A percentile compares a stretch with the other conserved stretches of the same genome.
These are phyloP conservation scores for Cryomyces antarcticus DNA, from an alignment of 495 filamentous ascomycete species.

Conservation along the genomic window DNA sequence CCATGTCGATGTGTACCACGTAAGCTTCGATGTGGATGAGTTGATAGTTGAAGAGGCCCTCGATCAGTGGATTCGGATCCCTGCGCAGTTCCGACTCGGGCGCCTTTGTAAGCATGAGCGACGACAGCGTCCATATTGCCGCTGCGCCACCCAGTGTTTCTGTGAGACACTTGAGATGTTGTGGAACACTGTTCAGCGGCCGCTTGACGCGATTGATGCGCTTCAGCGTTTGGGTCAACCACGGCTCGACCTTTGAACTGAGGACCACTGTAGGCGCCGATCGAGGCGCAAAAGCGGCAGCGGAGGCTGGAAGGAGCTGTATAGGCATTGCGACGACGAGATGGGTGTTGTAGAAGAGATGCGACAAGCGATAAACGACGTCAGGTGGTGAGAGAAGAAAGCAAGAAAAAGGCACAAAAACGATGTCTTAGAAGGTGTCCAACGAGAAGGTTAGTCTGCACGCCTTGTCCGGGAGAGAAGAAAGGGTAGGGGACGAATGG, in stretches of 20 bases:
- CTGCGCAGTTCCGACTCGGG: constrained; percentile 73
- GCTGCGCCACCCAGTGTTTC: constrained; percentile 81
- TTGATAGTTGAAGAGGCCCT: constrained; percentile 85
- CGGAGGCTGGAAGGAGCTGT: constrained; percentile 81
- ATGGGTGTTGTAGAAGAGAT: constrained; percentile 18
- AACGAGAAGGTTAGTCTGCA: constrained; percentile 36
- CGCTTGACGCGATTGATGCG: constrained; percentile 95
- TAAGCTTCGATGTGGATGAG: constrained; percentile 92
- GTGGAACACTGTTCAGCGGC: constrained; percentile 89
- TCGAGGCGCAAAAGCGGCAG: constrained; percentile 87
- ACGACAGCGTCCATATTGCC: constrained; percentile 90
- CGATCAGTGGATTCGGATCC: constrained; percentile 72
- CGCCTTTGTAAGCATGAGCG: constrained; percentile 80
- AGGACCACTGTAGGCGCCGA: constrained; percentile 91
- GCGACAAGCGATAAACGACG: constrained; percentile 16
- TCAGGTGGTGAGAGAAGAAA: constrained; percentile 22
- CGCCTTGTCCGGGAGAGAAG: constrained; percentile 23
- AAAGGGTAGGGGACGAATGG: constrained; percentile 21
- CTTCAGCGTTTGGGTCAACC: constrained; percentile 93
- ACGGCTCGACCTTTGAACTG: constrained; percentile 84
- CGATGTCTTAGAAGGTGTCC: constrained; percentile 22
- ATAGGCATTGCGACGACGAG: constrained; percentile 55
- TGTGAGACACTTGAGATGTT: constrained; percentile 91
- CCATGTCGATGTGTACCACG: constrained; percentile 98
- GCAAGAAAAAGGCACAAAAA: constrained; percentile 23